Percentiles rank a stretch among this genome's conserved stretches.
Conservation (phyloP, 306 rosid species). For the Cucurbita argyrosperma region DNA sequence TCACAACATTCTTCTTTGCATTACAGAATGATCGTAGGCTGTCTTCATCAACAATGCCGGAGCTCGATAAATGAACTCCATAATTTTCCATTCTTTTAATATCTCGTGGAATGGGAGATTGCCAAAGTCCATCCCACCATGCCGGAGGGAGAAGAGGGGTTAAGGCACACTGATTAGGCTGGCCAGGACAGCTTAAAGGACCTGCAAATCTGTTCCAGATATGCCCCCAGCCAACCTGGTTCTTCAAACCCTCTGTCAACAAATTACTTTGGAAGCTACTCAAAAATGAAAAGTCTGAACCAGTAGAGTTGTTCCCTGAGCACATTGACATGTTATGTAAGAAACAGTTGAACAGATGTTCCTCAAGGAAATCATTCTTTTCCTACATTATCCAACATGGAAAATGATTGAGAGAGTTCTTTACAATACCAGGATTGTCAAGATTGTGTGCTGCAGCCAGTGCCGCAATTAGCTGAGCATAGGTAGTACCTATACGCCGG, state of each 20-base stretch:
- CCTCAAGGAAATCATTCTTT: background rate
- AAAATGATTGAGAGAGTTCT: background rate
- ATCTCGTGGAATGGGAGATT: slow-evolving; percentile 73
- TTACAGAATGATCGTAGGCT: slow-evolving; percentile 49
- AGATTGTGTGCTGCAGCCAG: slow-evolving; percentile 70
- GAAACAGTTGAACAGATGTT: background rate
- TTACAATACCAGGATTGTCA: slow-evolving; percentile 20
- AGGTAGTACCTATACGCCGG: slow-evolving; percentile 86
- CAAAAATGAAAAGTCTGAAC: slow-evolving; percentile 45
- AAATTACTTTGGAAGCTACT: slow-evolving; percentile 80
- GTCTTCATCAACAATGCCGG: slow-evolving; percentile 41
- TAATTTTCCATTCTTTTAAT: slow-evolving; percentile 40
- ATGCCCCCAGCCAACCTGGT: slow-evolving; percentile 96
- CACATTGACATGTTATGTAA: background rate
- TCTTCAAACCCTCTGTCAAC: slow-evolving; percentile 56
- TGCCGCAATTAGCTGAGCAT: slow-evolving; percentile 89
- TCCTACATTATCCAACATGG: background rate
- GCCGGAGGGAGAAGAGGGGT: slow-evolving; percentile 86
- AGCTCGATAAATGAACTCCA: slow-evolving; percentile 44
- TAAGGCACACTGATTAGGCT: slow-evolving; percentile 61
- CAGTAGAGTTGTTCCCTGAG: slow-evolving; percentile 40
- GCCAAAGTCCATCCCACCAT: slow-evolving; percentile 94
- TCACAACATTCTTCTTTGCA: slow-evolving; percentile 41
- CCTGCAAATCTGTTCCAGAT: slow-evolving; percentile 94
- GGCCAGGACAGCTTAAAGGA: slow-evolving; percentile 60